Conservation (phyloP, 139 green algal genomes). For the Spirogloea muscicola region DNA sequence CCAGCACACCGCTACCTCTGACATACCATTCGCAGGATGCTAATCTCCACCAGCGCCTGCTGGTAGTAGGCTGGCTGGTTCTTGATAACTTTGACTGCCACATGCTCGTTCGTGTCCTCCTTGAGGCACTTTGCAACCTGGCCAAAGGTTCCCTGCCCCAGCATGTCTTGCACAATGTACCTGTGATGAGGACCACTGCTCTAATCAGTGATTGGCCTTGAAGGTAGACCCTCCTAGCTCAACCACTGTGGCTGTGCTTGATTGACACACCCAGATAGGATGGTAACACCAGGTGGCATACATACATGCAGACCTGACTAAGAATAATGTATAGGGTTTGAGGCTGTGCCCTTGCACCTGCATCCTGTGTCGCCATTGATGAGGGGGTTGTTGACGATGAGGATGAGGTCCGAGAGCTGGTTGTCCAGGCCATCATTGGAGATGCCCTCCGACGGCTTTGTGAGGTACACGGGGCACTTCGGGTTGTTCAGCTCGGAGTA, state of each 20-base stretch:
- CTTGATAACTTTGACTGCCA: conserved; percentile 97
- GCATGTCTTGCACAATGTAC: conserved; percentile 55
- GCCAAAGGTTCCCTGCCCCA: conserved; percentile 93
- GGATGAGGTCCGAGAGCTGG: conserved; percentile 33
- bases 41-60: conserved; percentile 82
- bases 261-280: too few species aligned
- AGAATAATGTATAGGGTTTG: background rate
- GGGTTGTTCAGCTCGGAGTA: conserved; percentile 30
- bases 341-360: background rate
- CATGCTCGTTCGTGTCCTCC: conserved; percentile 52
- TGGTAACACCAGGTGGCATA: too few species aligned
- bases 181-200: conserved; percentile 18
- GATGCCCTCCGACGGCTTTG: conserved; percentile 28
- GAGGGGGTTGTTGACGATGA: conserved; percentile 19
- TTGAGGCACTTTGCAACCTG: conserved; percentile 80
- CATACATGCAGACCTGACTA: background rate
- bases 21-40: conserved; percentile 88
- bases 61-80: conserved; percentile 95
- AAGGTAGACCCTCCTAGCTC: background rate
- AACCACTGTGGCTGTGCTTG: too few species aligned
- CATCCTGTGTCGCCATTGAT: background rate
- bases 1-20: too few species aligned
- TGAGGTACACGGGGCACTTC: conserved; percentile 8
- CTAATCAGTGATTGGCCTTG: background rate
- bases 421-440: conserved; percentile 40